A percentile compares a stretch with the other conserved stretches of the same genome.
Evolutionary conservation across 2,329 filamentous ascomycete genomes (phyloP).

Genomic region (Chaetomiaceae sp.): DNA sequence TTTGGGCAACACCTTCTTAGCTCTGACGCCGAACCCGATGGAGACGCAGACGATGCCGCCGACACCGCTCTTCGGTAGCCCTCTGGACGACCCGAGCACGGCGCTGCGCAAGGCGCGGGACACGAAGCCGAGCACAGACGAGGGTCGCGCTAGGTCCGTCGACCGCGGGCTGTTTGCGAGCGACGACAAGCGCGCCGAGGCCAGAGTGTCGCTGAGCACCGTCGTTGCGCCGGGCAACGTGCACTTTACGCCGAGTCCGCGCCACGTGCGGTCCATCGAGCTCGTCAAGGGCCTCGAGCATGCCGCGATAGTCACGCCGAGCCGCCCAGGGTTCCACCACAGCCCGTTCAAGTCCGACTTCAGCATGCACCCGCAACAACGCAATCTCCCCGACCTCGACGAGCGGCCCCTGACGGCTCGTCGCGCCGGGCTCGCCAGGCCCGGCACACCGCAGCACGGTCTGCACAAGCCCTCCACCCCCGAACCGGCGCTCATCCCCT

Average conservation of each 20-base stretch:
- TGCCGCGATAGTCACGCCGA: conserved; percentile 9
- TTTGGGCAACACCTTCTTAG: conserved; percentile 42
- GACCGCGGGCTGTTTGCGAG: conserved; percentile 57
- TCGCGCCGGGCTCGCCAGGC: conserved; percentile 31
- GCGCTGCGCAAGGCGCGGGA: conserved; percentile 42
- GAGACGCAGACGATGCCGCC: conserved; percentile 34
- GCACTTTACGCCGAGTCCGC: conserved; percentile 45
- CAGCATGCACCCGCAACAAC: conserved; percentile 39
- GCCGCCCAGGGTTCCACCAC: conserved; percentile 40
- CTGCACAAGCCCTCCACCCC: conserved; percentile 37
- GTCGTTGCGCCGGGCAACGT: conserved; percentile 58
- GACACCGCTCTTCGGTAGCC: conserved; percentile 37
- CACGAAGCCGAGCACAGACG: conserved; percentile 37
- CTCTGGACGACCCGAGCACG: conserved; percentile 40
- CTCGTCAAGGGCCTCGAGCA: conserved; percentile 14
- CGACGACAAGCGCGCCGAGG: conserved; percentile 59
- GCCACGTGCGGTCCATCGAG: conserved; percentile 29
- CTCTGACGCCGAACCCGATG: conserved; percentile 35
- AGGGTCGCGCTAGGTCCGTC: conserved; percentile 57
- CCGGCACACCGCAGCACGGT: conserved; percentile 34
- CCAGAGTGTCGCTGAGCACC: conserved; percentile 60
- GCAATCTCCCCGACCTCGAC: conserved; percentile 35
- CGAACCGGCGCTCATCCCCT: conserved; percentile 36
- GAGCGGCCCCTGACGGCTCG: conserved; percentile 48
- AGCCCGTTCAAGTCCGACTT: conserved; percentile 43